phyloP scores from a whole-genome alignment of 192 early-diverging fungal genomes.

The Backusella parvicylindrica region DNA sequence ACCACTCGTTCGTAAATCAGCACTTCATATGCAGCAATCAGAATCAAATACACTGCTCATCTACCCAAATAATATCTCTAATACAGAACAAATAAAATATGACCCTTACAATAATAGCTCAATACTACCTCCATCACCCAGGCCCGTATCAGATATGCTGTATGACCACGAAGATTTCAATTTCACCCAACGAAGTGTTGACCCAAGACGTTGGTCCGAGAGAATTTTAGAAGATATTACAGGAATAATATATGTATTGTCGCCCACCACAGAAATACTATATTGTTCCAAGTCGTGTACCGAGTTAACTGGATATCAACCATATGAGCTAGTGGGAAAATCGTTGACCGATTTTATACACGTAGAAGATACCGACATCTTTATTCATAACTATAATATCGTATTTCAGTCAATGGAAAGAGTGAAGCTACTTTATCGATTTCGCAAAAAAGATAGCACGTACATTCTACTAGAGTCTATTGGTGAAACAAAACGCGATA shows the following conservation, averaged over 20 bases:
- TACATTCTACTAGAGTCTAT: constrained; percentile 42
- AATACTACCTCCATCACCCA: not conserved
- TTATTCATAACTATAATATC: constrained; percentile 36
- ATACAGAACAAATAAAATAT: not conserved
- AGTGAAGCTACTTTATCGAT: constrained; percentile 39
- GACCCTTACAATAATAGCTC: not conserved
- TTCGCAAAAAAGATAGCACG: constrained; percentile 42
- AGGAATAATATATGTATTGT: constrained; percentile 42
- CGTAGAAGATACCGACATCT: constrained; percentile 43
- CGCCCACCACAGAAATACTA: constrained; percentile 34
- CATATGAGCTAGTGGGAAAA: constrained; percentile 40
- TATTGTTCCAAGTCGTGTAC: constrained; percentile 45
- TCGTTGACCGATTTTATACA: constrained; percentile 44
- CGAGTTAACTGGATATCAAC: constrained; percentile 40
- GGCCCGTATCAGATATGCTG: not conserved
- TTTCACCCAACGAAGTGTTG: constrained; percentile 33
- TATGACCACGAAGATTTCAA: constrained; percentile 16
- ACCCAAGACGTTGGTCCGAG: constrained; percentile 36
- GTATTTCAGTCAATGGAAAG: constrained; percentile 28
- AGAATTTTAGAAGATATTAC: constrained; percentile 41
- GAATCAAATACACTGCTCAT: not conserved
- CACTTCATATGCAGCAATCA: not conserved
- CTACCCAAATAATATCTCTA: not conserved
- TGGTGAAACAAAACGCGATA: constrained; percentile 31
- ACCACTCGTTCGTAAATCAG: not conserved